Percentiles rank a stretch among this genome's conserved stretches.
Evolutionary conservation across 805 yeast species (phyloP).

Genomic region (Yamadazyma ubonensis): DNA sequence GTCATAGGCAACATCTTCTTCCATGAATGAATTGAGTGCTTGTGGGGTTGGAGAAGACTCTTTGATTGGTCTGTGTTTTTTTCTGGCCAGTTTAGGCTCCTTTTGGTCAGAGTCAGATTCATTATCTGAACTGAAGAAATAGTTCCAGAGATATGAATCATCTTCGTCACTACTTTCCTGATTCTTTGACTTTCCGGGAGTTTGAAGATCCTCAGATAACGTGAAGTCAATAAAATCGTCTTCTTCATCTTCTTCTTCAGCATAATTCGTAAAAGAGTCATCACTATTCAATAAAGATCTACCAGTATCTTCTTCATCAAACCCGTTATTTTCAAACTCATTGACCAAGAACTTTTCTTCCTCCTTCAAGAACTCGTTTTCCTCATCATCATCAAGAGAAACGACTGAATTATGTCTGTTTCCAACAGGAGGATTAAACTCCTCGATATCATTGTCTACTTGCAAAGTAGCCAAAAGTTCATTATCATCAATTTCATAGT

Average conservation of each 20-base stretch:
- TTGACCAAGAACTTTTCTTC: constrained; percentile 46
- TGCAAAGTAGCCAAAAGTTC: constrained; percentile 46
- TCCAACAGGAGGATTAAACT: constrained; percentile 22
- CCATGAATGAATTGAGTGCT: not conserved
- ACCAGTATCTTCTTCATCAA: constrained; percentile 37
- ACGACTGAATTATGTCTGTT: constrained; percentile 29
- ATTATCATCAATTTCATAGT: constrained; percentile 56
- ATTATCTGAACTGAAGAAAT: constrained; percentile 55
- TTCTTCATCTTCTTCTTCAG: constrained; percentile 37
- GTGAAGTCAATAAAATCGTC: constrained; percentile 39
- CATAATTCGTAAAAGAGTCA: constrained; percentile 10
- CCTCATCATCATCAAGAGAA: constrained; percentile 32
- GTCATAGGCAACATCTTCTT: constrained; percentile 37
- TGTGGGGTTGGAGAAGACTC: not conserved
- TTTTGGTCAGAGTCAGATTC: constrained; percentile 22
- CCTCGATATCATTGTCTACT: constrained; percentile 46
- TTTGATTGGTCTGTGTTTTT: constrained; percentile 18
- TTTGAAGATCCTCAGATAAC: constrained; percentile 20
- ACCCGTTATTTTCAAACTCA: constrained; percentile 47
- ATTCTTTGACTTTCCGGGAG: constrained; percentile 3
- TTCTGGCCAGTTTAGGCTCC: constrained; percentile 16
- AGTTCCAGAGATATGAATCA: constrained; percentile 72
- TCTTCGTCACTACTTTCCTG: constrained; percentile 49
- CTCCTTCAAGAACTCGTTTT: constrained; percentile 40
- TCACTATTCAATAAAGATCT: constrained; percentile 16